Evolutionary conservation across 2,329 filamentous ascomycete species (phyloP).

Genomic region (Xylariaceae sp.): DNA sequence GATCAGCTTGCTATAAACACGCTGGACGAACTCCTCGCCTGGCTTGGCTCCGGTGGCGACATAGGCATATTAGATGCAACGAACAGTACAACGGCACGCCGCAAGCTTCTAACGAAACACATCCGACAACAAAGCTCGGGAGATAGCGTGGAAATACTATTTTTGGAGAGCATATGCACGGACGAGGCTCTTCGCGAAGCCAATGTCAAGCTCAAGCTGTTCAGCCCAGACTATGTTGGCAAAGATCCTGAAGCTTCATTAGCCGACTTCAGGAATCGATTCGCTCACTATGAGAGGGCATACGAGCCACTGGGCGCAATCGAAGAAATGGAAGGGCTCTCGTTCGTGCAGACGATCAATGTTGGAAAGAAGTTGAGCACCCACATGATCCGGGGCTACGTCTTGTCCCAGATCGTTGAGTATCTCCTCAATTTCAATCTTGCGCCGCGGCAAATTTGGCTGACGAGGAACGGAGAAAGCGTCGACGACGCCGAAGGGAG

Average conservation of each 20-base stretch:
- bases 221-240: slow-evolving; percentile 9
- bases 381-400: slow-evolving; percentile 12
- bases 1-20: slow-evolving; percentile 14
- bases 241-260: slow-evolving; percentile 12
- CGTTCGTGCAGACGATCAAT: slow-evolving; percentile 13
- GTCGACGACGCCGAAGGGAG: slow-evolving; percentile 8
- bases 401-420: slow-evolving; percentile 14
- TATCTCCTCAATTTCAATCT: slow-evolving; percentile 16
- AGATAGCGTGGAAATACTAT: slow-evolving; percentile 4
- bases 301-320: slow-evolving; percentile 11
- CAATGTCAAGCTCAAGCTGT: slow-evolving; percentile 13
- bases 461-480: slow-evolving; percentile 12
- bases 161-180: slow-evolving; percentile 12
- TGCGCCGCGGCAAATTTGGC: slow-evolving; percentile 10
- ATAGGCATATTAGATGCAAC: slow-evolving; percentile 14
- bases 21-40: slow-evolving; percentile 9
- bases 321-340: slow-evolving; percentile 10
- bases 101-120: slow-evolving; percentile 9
- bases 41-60: slow-evolving; percentile 6
- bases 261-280: slow-evolving; percentile 9
- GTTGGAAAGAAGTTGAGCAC: slow-evolving; percentile 13
- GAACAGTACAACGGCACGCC: slow-evolving; percentile 12
- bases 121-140: slow-evolving; percentile 2
- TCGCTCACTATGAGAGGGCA: slow-evolving; percentile 11
- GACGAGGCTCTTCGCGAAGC: slow-evolving; percentile 8